These are phyloP conservation scores for Anisodus tanguticus DNA, from an alignment of 257 asterid species.

Conservation along the genomic window DNA sequence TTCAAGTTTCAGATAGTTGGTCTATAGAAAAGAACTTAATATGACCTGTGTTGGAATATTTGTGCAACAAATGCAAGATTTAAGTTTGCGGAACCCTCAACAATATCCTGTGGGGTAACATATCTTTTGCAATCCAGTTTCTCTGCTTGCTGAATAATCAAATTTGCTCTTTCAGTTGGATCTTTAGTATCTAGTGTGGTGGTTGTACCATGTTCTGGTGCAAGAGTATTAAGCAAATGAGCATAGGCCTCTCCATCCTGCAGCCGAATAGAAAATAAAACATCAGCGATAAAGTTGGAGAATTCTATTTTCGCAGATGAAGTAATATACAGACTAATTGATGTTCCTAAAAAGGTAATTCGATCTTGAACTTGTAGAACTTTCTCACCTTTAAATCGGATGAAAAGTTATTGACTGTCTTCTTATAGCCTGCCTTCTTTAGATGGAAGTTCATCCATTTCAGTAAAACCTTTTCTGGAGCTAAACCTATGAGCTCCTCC, in stretches of 20 bases:
- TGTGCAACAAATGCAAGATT: constrained; percentile 99
- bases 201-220: constrained; percentile 85
- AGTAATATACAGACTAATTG: not conserved
- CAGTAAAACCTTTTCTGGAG: constrained; percentile 81
- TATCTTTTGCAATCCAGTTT: constrained; percentile 86
- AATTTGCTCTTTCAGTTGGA: constrained; percentile 86
- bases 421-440: constrained; percentile 75
- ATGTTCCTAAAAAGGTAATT: not conserved
- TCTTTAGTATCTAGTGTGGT: constrained; percentile 64
- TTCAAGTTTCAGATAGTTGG: not conserved
- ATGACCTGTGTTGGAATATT: constrained; percentile 87
- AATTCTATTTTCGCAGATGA: not conserved
- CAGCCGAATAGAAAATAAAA: constrained; percentile 25
- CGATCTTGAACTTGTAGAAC: not conserved
- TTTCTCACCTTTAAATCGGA: constrained; percentile 82
- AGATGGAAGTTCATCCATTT: constrained; percentile 98
- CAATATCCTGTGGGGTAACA: constrained; percentile 84
- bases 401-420: constrained; percentile 79
- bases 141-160: constrained; percentile 92
- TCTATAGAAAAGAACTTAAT: not conserved
- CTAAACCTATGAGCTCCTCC: constrained; percentile 81
- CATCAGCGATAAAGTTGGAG: not conserved
- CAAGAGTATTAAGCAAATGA: constrained; percentile 83
- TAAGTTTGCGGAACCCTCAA: constrained; percentile 82
- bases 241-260: constrained; percentile 99